Evolutionary conservation across 305 asterid genomes (phyloP).

Genomic region (Fraxinus platypoda): DNA sequence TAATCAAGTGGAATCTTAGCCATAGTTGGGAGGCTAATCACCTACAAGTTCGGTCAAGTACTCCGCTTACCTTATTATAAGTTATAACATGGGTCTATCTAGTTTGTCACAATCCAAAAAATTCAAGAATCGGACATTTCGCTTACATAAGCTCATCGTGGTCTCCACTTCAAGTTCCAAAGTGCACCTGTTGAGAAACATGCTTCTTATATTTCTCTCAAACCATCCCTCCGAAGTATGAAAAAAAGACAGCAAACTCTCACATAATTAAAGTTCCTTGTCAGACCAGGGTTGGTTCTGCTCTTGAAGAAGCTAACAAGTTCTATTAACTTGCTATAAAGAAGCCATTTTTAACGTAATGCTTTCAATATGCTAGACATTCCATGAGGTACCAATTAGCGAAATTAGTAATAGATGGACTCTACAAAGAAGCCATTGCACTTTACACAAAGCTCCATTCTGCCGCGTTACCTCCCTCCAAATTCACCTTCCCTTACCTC

Average conservation of each 20-base stretch:
- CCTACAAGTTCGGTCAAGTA: too few relatives aligned
- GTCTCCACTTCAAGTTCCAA: too few relatives aligned
- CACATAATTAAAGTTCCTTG: not conserved
- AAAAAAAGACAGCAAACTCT: not conserved
- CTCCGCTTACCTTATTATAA: too few relatives aligned
- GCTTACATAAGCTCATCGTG: too few relatives aligned
- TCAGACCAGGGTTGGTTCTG: not conserved
- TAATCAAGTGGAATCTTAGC: too few relatives aligned
- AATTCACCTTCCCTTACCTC: constrained; percentile 75
- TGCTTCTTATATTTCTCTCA: too few relatives aligned
- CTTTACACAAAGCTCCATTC: constrained; percentile 40
- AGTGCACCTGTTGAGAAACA: too few relatives aligned
- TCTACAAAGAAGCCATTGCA: constrained; percentile 61
- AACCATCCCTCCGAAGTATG: too few relatives aligned
- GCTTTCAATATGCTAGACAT: not conserved
- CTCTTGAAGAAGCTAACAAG: not conserved
- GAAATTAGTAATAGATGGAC: constrained; percentile 57
- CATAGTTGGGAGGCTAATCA: too few relatives aligned
- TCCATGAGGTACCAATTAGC: constrained; percentile 63
- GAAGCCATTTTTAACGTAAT: not conserved
- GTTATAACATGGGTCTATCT: too few relatives aligned
- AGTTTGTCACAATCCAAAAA: too few relatives aligned
- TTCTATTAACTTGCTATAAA: not conserved
- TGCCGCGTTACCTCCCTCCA: constrained; percentile 43
- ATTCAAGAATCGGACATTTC: too few relatives aligned